These are phyloP conservation scores for Podila minutissima DNA, from an alignment of 192 early-diverging fungal species.

Conservation along the genomic window DNA sequence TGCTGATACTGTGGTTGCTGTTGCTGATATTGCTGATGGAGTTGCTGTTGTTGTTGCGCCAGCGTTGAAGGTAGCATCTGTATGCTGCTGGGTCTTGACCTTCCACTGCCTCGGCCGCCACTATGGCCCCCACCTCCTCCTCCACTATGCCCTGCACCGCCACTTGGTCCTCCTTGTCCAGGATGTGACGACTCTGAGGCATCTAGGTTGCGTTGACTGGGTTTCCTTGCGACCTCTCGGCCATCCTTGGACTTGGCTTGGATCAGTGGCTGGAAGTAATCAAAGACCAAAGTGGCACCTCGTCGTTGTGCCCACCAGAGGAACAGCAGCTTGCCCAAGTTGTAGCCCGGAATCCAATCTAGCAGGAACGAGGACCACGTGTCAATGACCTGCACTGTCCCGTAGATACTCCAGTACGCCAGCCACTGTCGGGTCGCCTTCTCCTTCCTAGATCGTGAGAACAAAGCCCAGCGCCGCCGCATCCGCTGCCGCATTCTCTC, in stretches of 20 bases:
- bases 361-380: slow-evolving; percentile 56
- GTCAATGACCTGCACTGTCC: slow-evolving; percentile 63
- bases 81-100: slow-evolving; percentile 20
- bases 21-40: slow-evolving; percentile 33
- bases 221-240: slow-evolving; percentile 37
- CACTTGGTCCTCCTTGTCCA: slow-evolving; percentile 14
- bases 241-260: slow-evolving; percentile 49
- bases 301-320: slow-evolving; percentile 70
- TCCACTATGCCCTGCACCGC: not conserved
- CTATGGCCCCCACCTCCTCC: slow-evolving; percentile 21
- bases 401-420: slow-evolving; percentile 69
- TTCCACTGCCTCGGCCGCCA: not conserved
- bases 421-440: slow-evolving; percentile 61
- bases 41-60: slow-evolving; percentile 41
- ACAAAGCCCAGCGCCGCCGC: slow-evolving; percentile 35
- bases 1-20: slow-evolving; percentile 48
- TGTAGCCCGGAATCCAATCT: slow-evolving; percentile 59
- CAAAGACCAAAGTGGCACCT: slow-evolving; percentile 62
- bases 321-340: slow-evolving; percentile 59
- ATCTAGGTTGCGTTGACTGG: slow-evolving; percentile 31
- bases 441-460: slow-evolving; percentile 39
- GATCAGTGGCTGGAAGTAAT: slow-evolving; percentile 50
- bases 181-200: slow-evolving; percentile 30
- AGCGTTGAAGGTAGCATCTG: slow-evolving; percentile 34
- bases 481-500: slow-evolving; percentile 36